phyloP scores from a whole-genome alignment of 129 eudicot genomes.

The Ambrosia trifida region DNA sequence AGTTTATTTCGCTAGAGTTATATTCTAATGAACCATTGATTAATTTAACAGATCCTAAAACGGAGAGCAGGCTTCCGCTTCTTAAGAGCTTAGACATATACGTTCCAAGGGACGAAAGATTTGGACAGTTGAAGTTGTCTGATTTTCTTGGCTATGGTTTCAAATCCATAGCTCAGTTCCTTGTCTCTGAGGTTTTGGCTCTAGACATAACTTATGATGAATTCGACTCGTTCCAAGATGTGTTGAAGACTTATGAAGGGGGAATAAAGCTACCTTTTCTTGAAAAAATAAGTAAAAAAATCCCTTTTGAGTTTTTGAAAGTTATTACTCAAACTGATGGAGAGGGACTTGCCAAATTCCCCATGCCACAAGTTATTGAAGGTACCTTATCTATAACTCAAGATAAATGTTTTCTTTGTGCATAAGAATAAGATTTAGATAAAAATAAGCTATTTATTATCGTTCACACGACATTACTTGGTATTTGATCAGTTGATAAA shows the following conservation, averaged over 20 bases:
- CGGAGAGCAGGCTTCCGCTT: constrained; percentile 54
- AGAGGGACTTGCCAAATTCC: constrained; percentile 44
- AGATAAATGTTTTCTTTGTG: not conserved
- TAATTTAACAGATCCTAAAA: constrained; percentile 48
- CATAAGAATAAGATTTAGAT: not conserved
- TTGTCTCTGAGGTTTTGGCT: constrained; percentile 39
- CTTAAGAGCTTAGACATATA: constrained; percentile 47
- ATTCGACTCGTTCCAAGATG: constrained; percentile 48
- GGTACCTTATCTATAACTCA: constrained; percentile 28
- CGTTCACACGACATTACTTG: not conserved
- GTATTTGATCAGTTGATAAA: constrained; percentile 45
- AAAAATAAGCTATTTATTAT: not conserved
- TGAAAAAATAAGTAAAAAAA: constrained; percentile 16
- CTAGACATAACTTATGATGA: constrained; percentile 38
- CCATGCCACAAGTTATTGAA: constrained; percentile 52
- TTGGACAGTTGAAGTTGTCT: constrained; percentile 47
- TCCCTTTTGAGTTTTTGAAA: constrained; percentile 45
- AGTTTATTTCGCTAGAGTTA: not conserved
- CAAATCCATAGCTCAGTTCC: constrained; percentile 43
- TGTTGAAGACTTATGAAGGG: constrained; percentile 45
- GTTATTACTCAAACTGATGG: constrained; percentile 44
- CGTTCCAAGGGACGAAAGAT: constrained; percentile 66
- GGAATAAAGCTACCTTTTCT: constrained; percentile 42
- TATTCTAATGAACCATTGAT: not conserved
- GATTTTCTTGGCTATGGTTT: constrained; percentile 49